Evolutionary conservation across 129 eudicot species (phyloP), one percentile per base, ranked within the genome.

Genomic region (Cynara cardunculus): DNA sequence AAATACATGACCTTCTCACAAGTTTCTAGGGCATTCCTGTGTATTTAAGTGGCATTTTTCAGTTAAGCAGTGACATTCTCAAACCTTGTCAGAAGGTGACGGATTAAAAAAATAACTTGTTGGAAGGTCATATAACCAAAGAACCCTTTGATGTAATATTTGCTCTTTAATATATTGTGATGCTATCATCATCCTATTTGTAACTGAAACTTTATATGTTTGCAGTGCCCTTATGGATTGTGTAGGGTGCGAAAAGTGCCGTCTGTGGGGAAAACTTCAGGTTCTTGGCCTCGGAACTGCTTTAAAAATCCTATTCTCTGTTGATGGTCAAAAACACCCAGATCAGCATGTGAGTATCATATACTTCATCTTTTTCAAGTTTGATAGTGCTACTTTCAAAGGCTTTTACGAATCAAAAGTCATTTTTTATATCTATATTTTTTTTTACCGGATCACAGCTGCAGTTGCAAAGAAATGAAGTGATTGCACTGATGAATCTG

Each of bases 251-350:
- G 98, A 94, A 71, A 94, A 94, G 81, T 94, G 98, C 65, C 96
- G 97, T n/a, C 91, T 94, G 3, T 94, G 98, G 98, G 98, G 98
- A 68, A 94, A 94, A 80, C 94, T 94, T 73, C 98, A 94, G 85
- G 92, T 91, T 75, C 98, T 91, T 85, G 98, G 98, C 78, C 96
- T 94, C 31, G 96, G 97, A 31, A 94, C 98, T 65, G 98, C 98
- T 12, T 77, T 94, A 35, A 94, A 94, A 83, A 94, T 90, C 78
- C 89, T 94, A 21, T 94, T 94, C 75, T 90, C 97, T 11, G 97
- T 86, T 68, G 90, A 94, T 74, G 84, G 81, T 83, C 85, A 86
- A 41, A 78, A 81, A 70, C 77, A 78, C 49, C 82, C 84, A 21
- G 71, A 81, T 61, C 91, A 89, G 70, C 90, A 85, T 65, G 98